Base-by-base conservation (phyloP, 306 rosid genomes). In the Quillaja saponaria region DNA sequence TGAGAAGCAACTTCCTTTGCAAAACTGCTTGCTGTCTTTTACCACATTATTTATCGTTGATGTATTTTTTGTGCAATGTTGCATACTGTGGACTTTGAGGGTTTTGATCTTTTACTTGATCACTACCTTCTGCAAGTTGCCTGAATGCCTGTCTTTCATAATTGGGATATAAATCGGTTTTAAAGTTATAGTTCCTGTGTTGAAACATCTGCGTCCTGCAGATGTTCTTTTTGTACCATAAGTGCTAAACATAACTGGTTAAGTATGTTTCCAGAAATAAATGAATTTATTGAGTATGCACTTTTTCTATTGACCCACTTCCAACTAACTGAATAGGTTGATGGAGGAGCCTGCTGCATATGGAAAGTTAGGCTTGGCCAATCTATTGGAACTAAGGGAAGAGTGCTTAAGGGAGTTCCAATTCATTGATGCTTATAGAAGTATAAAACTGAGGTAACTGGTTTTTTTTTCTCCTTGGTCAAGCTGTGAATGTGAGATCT, bases 331-430 rank as follows among this genome's bases (percentile, higher is more conserved):
- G 58, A 66, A 75, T 76, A 94, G 99, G 83, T 84, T 94, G 83
- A 90, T 72, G 95, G 97, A 87, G 84, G 99, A 94, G 79, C 99
- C 99, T 61, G 74, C 95, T 48, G 99, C 99, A 50, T 94, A 89
- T 49, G 99, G 99, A 65, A 94, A 94, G 75, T 68, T 94, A 62
- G 95, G 99, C 54, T 76, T 94, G 74, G 97, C 96, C 68, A 94
- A 87, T 81, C 86, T 94, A 31, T 78, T 94, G 80, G 99, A 94
- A 78, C 79, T 94, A 78, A 87, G 99, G 79, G 99, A 94, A 79
- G 99, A 94, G 71, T 94, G 99, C 77, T 83, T 94, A 84, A 94
- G 99, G 73, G 99, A 94, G 74, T 94, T 94, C 81, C 96, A 89
- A 54, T 94, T 94, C 83, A 84, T 81, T 76, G 99, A 94, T 69